Percentiles rank a stretch among this genome's conserved stretches.
These are phyloP conservation scores for Claviceps sp. DNA, from an alignment of 2,329 filamentous ascomycete species.

Conservation along the genomic window DNA sequence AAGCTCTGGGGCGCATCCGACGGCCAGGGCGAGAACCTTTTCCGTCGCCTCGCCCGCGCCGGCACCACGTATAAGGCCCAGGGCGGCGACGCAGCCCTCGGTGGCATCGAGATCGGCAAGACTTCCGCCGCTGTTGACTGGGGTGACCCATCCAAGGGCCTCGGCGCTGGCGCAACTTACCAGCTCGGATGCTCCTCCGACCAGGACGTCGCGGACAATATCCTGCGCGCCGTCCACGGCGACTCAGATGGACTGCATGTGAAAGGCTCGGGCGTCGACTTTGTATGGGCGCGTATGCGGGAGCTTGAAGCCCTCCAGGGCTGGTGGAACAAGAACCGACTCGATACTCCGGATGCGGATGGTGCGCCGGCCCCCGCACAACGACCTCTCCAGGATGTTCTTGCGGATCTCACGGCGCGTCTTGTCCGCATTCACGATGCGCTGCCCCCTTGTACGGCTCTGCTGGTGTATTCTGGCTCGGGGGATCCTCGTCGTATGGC, in stretches of 20 bases:
- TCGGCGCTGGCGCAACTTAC: slow-evolving; percentile 41
- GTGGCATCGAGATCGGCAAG: slow-evolving; percentile 42
- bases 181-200: slow-evolving; percentile 45
- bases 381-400: slow-evolving; percentile 30
- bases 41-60: slow-evolving; percentile 60
- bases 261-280: slow-evolving; percentile 47
- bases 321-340: slow-evolving; percentile 51
- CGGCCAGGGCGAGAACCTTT: slow-evolving; percentile 72
- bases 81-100: slow-evolving; percentile 41
- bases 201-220: slow-evolving; percentile 40
- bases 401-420: slow-evolving; percentile 32
- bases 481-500: slow-evolving; percentile 57
- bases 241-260: slow-evolving; percentile 45
- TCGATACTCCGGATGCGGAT: slow-evolving; percentile 20
- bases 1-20: slow-evolving; percentile 74
- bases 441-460: slow-evolving; percentile 50
- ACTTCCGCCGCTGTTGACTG: slow-evolving; percentile 75
- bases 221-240: slow-evolving; percentile 45
- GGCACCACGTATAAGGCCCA: slow-evolving; percentile 50
- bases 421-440: slow-evolving; percentile 42
- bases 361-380: slow-evolving; percentile 17
- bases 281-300: slow-evolving; percentile 53
- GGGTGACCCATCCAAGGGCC: slow-evolving; percentile 58
- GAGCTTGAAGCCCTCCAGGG: slow-evolving; percentile 52
- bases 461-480: slow-evolving; percentile 52